phyloP scores from a whole-genome alignment of 345 rosid genomes.

The Sonneratia caseolaris region DNA sequence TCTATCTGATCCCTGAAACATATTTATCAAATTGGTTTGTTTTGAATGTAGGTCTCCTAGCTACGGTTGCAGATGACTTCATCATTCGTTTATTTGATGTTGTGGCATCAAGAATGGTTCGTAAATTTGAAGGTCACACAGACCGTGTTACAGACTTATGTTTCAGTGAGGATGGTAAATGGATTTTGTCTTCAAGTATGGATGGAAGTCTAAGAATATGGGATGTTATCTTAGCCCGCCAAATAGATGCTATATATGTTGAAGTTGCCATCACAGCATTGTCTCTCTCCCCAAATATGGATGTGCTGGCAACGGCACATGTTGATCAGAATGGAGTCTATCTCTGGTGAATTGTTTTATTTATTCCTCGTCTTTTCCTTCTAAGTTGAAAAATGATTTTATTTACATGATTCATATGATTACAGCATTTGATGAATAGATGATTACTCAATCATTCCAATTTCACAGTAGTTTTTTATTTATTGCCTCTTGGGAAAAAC shows the following conservation, averaged over 20 bases:
- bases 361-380: background rate
- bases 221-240: slow-evolving; percentile 86
- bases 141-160: slow-evolving; percentile 84
- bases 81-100: slow-evolving; percentile 68
- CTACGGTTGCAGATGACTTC: slow-evolving; percentile 81
- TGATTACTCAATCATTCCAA: background rate
- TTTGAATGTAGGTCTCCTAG: slow-evolving; percentile 66
- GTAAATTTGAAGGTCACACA: slow-evolving; percentile 88
- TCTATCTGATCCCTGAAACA: background rate
- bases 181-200: slow-evolving; percentile 94
- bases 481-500: background rate
- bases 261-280: slow-evolving; percentile 77
- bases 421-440: background rate
- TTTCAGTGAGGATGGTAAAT: slow-evolving; percentile 94
- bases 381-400: background rate
- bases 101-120: slow-evolving; percentile 70
- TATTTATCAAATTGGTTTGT: background rate
- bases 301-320: slow-evolving; percentile 81
- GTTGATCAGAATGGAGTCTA: slow-evolving; percentile 89
- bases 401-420: background rate
- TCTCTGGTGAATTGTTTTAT: slow-evolving; percentile 49
- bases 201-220: slow-evolving; percentile 90
- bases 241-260: slow-evolving; percentile 79
- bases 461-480: background rate
- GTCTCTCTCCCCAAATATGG: slow-evolving; percentile 93